These are phyloP conservation scores for Spizellomyces punctatus DNA, from an alignment of 192 early-diverging fungal species.

Conservation along the genomic window DNA sequence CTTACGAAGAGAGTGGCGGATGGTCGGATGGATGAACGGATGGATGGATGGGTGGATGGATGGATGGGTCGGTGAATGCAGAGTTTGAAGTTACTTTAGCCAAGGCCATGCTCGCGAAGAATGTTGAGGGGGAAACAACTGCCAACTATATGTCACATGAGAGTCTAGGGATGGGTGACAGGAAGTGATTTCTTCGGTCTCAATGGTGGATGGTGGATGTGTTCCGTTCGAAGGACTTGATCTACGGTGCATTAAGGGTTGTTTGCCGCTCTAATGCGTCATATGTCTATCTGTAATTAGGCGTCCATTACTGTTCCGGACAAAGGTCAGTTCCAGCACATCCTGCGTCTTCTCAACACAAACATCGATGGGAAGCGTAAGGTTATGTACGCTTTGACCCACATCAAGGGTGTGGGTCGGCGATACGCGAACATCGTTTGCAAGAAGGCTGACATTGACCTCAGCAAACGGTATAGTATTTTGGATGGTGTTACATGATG, in stretches of 20 bases:
- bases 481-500: not conserved
- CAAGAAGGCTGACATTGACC: slow-evolving; percentile 99
- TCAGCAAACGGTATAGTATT: slow-evolving; percentile 81
- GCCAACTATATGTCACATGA: no score
- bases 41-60: slow-evolving; percentile 7
- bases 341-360: slow-evolving; percentile 98
- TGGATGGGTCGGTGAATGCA: not conserved
- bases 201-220: no score
- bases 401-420: slow-evolving; percentile 98
- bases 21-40: slow-evolving; percentile 13
- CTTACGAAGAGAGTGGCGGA: not conserved
- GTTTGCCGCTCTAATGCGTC: no score
- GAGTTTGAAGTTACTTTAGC: not conserved
- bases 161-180: no score
- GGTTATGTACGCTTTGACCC: slow-evolving; percentile 93
- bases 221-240: no score
- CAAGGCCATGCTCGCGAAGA: not conserved
- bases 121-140: not conserved
- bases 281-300: not conserved
- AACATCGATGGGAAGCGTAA: slow-evolving; percentile 96
- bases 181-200: no score
- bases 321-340: slow-evolving; percentile 93
- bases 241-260: no score
- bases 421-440: slow-evolving; percentile 98
- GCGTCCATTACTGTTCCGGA: slow-evolving; percentile 37